phyloP scores from a whole-genome alignment of 2,329 filamentous ascomycete genomes.

The Rhexocercosporidium sp. region DNA sequence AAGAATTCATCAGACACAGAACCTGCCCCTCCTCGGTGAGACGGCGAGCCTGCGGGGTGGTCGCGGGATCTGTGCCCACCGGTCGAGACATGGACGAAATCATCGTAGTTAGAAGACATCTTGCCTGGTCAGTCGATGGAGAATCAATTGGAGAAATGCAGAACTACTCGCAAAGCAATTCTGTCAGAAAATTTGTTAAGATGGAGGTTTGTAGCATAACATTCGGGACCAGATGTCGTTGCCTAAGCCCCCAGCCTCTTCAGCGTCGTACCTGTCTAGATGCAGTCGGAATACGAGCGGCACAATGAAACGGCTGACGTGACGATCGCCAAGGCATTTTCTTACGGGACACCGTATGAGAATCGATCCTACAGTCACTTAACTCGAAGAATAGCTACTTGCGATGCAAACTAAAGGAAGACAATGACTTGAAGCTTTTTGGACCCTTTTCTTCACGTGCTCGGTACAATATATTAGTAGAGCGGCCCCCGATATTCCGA shows the following conservation, averaged over 20 bases:
- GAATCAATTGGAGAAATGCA: neutral
- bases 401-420: neutral
- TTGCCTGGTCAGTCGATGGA: neutral
- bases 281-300: slow-evolving; percentile 9
- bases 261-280: neutral
- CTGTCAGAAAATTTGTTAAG: neutral
- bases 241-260: slow-evolving; percentile 23
- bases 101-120: slow-evolving; percentile 30
- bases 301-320: slow-evolving; percentile 7
- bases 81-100: slow-evolving; percentile 33
- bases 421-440: neutral
- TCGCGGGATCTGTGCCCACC: slow-evolving; percentile 3
- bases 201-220: neutral
- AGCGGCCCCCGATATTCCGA: neutral
- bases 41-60: slow-evolving; percentile 6
- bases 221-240: slow-evolving; percentile 21
- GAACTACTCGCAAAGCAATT: neutral
- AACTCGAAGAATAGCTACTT: no score
- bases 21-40: neutral
- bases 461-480: no score
- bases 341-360: slow-evolving; percentile 1
- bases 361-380: no score
- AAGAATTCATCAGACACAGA: slow-evolving; percentile 29
- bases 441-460: no score
- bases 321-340: slow-evolving; percentile 8